phyloP scores from a whole-genome alignment of 1,139 yeast genomes.

The Lizanozyma gosingica region DNA sequence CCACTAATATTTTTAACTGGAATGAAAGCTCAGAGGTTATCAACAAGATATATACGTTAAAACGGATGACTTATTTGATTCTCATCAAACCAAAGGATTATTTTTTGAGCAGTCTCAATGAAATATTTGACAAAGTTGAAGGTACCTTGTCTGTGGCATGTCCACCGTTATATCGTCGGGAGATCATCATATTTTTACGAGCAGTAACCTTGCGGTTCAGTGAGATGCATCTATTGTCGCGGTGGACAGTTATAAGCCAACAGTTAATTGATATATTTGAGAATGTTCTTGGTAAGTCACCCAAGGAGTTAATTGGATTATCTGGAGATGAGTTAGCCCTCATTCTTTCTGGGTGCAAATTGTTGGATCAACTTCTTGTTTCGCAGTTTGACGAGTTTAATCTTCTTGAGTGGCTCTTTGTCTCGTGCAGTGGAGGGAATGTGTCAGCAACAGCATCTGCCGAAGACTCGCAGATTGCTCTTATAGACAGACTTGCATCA shows the following conservation, averaged over 20 bases:
- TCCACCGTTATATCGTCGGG: constrained; percentile 30
- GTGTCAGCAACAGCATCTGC: constrained; percentile 45
- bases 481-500: constrained; percentile 41
- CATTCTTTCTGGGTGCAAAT: constrained; percentile 57
- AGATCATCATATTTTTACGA: constrained; percentile 50
- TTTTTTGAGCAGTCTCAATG: constrained; percentile 41
- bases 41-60: constrained; percentile 38
- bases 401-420: constrained; percentile 77
- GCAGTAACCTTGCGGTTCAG: constrained; percentile 55
- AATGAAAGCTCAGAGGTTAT: constrained; percentile 59
- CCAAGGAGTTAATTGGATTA: constrained; percentile 24
- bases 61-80: constrained; percentile 54
- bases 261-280: constrained; percentile 49
- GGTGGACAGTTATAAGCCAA: constrained; percentile 65
- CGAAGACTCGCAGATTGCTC: constrained; percentile 25
- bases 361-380: constrained; percentile 65
- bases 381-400: constrained; percentile 73
- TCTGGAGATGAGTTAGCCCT: constrained; percentile 32
- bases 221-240: constrained; percentile 53
- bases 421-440: constrained; percentile 46
- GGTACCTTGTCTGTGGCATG: constrained; percentile 26
- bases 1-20: constrained; percentile 64
- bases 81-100: constrained; percentile 52
- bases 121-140: constrained; percentile 42
- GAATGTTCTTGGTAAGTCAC: constrained; percentile 20